A percentile compares a stretch with the other conserved stretches of the same genome.
phyloP scores from a whole-genome alignment of 1,284 basidiomycete genomes.

The Sporisorium exsertum region DNA sequence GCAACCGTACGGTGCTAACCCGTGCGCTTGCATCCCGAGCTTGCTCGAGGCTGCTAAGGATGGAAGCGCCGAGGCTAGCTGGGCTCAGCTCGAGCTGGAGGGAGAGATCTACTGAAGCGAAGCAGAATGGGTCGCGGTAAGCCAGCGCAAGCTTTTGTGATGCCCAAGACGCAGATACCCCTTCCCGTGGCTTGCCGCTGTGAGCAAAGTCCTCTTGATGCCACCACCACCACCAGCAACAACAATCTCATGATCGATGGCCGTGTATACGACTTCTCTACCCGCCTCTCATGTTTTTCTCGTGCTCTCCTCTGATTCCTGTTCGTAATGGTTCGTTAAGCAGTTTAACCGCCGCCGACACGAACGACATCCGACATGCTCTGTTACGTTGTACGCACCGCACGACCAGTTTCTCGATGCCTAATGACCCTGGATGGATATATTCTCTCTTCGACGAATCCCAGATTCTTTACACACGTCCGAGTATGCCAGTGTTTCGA shows the following conservation, averaged over 20 bases:
- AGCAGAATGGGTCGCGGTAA: background rate
- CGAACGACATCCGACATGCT: constrained; percentile 1
- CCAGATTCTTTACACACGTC: background rate
- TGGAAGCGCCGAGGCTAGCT: constrained; percentile 14
- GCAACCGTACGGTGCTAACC: constrained; percentile 45
- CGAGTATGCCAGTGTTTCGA: too few relatives aligned
- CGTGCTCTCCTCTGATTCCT: background rate
- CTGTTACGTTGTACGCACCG: constrained; percentile 3
- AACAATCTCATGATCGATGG: constrained; percentile 31
- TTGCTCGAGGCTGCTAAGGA: constrained; percentile 17
- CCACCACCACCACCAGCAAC: background rate
- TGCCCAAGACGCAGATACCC: background rate
- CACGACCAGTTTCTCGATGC: background rate
- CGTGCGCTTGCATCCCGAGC: constrained; percentile 31
- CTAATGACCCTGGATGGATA: background rate
- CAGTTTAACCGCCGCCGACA: background rate
- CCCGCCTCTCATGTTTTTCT: constrained; percentile 35
- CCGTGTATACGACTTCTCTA: constrained; percentile 6
- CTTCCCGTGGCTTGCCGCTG: background rate
- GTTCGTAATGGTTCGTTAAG: background rate
- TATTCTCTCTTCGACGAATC: constrained; percentile 7
- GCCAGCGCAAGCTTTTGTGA: background rate
- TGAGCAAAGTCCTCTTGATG: background rate
- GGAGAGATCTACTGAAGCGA: constrained; percentile 14
- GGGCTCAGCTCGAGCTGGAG: constrained; percentile 16